phyloP scores from a whole-genome alignment of 129 eudicot genomes.

The Helianthus annuus region HanXRQr2.0-SUNRISE NC_035437.2:104615802-104616301 shows the following conservation, averaged over 20 bases:
- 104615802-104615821: no score
- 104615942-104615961: neutral
- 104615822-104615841: no score
- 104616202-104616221: slow-evolving; percentile 9
- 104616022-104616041: neutral
- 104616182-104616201: slow-evolving; percentile 3
- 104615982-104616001: slow-evolving; percentile 2
- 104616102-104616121: neutral
- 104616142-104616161: slow-evolving; percentile 28
- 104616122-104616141: slow-evolving; percentile 1
- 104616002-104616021: neutral
- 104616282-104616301: slow-evolving; percentile 24
- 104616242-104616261: slow-evolving; percentile 23
- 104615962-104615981: slow-evolving; percentile 12
- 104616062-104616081: neutral
- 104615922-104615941: slow-evolving; percentile 5
- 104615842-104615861: no score
- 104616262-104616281: slow-evolving; percentile 25
- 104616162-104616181: slow-evolving; percentile 27
- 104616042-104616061: neutral
- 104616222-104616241: slow-evolving; percentile 9
- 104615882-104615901: neutral
- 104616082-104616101: slow-evolving; percentile 5
- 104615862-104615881: no score
- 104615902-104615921: slow-evolving; percentile 12